A percentile compares a stretch with the other conserved stretches of the same genome.
Conservation (phyloP, 495 filamentous ascomycete species). For the Hypoxylon subgilvum region DNA sequence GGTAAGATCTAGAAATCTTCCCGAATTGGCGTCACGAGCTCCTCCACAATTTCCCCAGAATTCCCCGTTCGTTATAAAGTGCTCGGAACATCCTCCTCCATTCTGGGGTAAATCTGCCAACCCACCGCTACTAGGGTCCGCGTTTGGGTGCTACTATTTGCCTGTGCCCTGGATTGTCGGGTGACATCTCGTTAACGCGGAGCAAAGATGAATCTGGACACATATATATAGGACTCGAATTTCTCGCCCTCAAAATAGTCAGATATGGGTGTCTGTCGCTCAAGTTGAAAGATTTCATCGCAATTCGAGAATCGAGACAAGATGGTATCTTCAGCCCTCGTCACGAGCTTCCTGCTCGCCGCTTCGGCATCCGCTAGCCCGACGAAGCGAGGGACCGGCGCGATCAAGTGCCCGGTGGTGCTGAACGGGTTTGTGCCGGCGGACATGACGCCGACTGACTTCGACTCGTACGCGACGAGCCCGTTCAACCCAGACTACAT, state of each 20-base stretch:
- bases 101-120: conserved; percentile 25
- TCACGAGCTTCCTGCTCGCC: conserved; percentile 31
- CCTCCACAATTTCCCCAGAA: conserved; percentile 18
- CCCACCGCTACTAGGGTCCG: conserved; percentile 18
- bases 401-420: conserved; percentile 51
- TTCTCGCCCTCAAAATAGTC: not conserved
- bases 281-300: not conserved
- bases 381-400: conserved; percentile 33
- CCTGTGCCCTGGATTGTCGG: conserved; percentile 15
- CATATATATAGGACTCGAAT: conserved; percentile 18
- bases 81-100: conserved; percentile 38
- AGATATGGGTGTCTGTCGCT: not conserved
- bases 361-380: conserved; percentile 22
- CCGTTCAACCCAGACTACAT: conserved; percentile 56
- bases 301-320: conserved; percentile 6
- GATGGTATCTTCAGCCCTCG: conserved; percentile 36
- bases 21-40: conserved; percentile 28
- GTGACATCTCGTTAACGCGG: conserved; percentile 5
- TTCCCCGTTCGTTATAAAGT: conserved; percentile 30
- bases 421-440: conserved; percentile 53
- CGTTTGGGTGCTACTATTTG: not conserved
- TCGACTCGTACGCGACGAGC: conserved; percentile 49
- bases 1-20: conserved; percentile 30
- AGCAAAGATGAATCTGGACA: not conserved
- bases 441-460: conserved; percentile 43